Percentiles rank a stretch among this genome's conserved stretches.
These are phyloP conservation scores for Blastomyces emzantsi DNA, from an alignment of 2,329 filamentous ascomycete species.

Conservation along the genomic window DNA sequence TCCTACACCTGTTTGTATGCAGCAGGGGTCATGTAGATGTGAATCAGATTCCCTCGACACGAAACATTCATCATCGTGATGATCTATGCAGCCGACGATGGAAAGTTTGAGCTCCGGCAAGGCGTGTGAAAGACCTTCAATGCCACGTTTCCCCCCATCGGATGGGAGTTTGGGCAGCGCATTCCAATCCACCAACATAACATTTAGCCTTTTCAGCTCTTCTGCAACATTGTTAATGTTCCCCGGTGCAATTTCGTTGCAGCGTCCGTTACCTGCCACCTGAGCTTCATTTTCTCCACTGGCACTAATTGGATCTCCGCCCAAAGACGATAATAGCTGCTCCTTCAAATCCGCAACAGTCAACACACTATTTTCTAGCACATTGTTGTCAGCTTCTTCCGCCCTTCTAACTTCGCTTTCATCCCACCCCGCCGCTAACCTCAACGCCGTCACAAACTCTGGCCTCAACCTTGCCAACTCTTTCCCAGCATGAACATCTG, in stretches of 20 bases:
- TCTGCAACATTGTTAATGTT: not conserved
- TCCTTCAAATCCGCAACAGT: slow-evolving; percentile 34
- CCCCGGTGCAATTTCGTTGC: not conserved
- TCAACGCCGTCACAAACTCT: slow-evolving; percentile 50
- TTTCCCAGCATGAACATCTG: slow-evolving; percentile 33
- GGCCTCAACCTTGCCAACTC: slow-evolving; percentile 48
- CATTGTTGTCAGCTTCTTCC: slow-evolving; percentile 19
- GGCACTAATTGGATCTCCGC: not conserved
- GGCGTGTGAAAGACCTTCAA: slow-evolving; percentile 40
- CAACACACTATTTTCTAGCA: slow-evolving; percentile 30
- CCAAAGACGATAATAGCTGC: slow-evolving; percentile 16
- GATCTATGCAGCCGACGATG: slow-evolving; percentile 51
- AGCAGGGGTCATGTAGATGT: slow-evolving; percentile 36
- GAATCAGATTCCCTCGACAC: slow-evolving; percentile 33
- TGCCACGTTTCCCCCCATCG: slow-evolving; percentile 31
- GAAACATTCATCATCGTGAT: slow-evolving; percentile 51
- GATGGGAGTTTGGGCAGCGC: slow-evolving; percentile 26
- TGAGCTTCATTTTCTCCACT: not conserved
- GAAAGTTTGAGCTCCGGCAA: slow-evolving; percentile 22
- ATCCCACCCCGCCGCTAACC: slow-evolving; percentile 35
- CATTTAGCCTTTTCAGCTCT: slow-evolving; percentile 16
- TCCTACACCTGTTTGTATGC: slow-evolving; percentile 46
- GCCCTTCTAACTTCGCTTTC: not conserved
- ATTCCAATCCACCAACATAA: slow-evolving; percentile 40
- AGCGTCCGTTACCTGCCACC: not conserved